Base-by-base conservation (phyloP, 1,284 basidiomycete genomes). In the Inonotus hispidus region DNA sequence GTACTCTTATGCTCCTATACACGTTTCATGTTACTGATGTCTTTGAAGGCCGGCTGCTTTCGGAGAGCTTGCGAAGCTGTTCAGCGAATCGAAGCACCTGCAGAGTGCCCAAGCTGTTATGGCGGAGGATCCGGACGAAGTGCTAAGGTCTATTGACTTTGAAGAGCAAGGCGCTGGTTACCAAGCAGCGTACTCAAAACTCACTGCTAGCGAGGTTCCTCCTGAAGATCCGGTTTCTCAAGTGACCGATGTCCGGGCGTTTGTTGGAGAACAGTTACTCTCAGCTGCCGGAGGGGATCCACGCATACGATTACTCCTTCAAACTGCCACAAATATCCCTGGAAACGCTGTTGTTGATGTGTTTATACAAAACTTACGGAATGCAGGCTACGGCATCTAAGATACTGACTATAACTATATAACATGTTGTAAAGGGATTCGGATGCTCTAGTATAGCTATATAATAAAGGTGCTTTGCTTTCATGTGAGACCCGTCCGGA, bases 151-250 rank as follows among this genome's bases (percentile, higher is more conserved):
- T 47, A 83, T 96, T 50, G 96, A 98, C 72, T 87, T 86, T 65
- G 95, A 98, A 70, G 96, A 92, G 69, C 88, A 90, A 70, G 81
- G 89, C 7, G 85, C 88, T 3, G 92, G 93, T 0, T 99, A 98
- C 76, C 96, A 99, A 72, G 91, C 92, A 0, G 88, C 90, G 1
- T 99, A 96, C 75, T 95, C 94, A 58, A 84, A 90, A 52, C 82
- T 99, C 10, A 94, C 93, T 0, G 92, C 96, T 0, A 89, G 90
- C 3, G 85, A 88, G 65, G 73, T 71, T 0, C 71, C 70, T 0
- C 74, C 78, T 19, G 73, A 71, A 0, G 88, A 90, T 70, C 82
- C 83, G 1, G 81, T 88, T 8, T 81, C 74, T 16, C 82, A 87
- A 67, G 80, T 87, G 1, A 74, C 73, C 19, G 80, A 90, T 68